phyloP scores from a whole-genome alignment of 73 alveolate genomes.

The Paramecium bursaria region DNA sequence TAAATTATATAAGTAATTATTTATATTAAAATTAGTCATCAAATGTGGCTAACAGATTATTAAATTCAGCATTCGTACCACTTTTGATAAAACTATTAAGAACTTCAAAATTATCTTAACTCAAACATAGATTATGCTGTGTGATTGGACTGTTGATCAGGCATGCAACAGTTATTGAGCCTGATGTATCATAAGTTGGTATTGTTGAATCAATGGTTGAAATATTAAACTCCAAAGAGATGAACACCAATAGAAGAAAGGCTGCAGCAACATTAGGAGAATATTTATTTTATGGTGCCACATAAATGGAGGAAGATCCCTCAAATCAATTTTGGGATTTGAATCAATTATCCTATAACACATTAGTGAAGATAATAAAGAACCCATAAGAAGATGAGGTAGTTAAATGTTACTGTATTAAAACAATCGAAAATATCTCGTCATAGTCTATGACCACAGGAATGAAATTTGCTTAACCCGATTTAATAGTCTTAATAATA shows the following conservation, averaged over 20 bases:
- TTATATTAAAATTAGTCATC: too few relatives aligned
- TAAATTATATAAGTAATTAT: too few relatives aligned
- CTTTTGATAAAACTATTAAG: constrained; percentile 86
- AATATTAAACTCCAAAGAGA: not conserved
- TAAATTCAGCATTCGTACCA: constrained; percentile 87
- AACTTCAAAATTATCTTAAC: constrained; percentile 78
- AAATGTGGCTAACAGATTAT: constrained; percentile 88
- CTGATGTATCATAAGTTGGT: constrained; percentile 74
- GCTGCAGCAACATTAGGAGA: constrained; percentile 99
- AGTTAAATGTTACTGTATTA: constrained; percentile 94
- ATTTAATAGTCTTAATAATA: constrained; percentile 70
- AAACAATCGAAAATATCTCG: constrained; percentile 95
- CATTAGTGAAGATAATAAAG: constrained; percentile 79
- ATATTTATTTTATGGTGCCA: constrained; percentile 98
- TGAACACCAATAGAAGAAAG: constrained; percentile 72
- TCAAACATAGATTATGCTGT: constrained; percentile 90
- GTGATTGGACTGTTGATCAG: constrained; percentile 92
- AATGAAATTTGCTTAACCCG: constrained; percentile 80
- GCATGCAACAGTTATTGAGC: constrained; percentile 96
- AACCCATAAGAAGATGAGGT: constrained; percentile 85
- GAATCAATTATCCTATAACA: constrained; percentile 76
- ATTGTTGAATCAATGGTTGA: constrained; percentile 11
- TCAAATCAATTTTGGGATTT: constrained; percentile 95
- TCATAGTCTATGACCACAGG: constrained; percentile 84
- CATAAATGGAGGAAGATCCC: constrained; percentile 97